Conservation (phyloP, 306 rosid species). For the Sechiopsis laciniata region DNA sequence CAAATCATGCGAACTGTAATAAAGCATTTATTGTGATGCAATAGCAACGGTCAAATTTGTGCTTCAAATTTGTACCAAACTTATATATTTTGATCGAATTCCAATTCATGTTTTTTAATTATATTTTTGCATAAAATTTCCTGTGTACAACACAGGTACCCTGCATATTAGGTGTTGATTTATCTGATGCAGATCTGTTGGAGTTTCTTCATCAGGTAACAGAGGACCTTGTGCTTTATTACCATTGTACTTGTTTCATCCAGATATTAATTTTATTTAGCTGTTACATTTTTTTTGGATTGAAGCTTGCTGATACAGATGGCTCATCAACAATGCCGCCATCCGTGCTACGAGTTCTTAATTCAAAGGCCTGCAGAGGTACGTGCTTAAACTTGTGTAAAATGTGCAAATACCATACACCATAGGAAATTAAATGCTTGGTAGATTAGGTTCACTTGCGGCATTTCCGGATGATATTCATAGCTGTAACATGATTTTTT, state of each 20-base stretch:
- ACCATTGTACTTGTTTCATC: conserved; percentile 6
- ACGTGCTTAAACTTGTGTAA: conserved; percentile 17
- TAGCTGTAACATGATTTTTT: neutral
- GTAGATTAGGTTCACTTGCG: neutral
- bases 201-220: conserved; percentile 97
- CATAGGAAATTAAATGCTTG: neutral
- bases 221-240: conserved; percentile 1
- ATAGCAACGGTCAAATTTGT: neutral
- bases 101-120: neutral
- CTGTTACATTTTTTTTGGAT: neutral
- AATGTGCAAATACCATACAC: neutral
- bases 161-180: conserved; percentile 73
- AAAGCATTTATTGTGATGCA: conserved; percentile 7
- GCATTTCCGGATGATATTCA: neutral
- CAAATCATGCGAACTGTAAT: conserved; percentile 3
- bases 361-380: conserved; percentile 95
- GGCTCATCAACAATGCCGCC: conserved; percentile 89
- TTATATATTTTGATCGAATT: neutral
- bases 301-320: conserved; percentile 78
- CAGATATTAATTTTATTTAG: neutral
- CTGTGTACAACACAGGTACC: conserved; percentile 60
- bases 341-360: conserved; percentile 73
- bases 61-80: conserved; percentile 20
- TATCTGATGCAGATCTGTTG: conserved; percentile 71
- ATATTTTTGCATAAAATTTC: neutral